Evolutionary conservation across 345 rosid species (phyloP).

Genomic region (Crucihimalaya himalaica): DNA sequence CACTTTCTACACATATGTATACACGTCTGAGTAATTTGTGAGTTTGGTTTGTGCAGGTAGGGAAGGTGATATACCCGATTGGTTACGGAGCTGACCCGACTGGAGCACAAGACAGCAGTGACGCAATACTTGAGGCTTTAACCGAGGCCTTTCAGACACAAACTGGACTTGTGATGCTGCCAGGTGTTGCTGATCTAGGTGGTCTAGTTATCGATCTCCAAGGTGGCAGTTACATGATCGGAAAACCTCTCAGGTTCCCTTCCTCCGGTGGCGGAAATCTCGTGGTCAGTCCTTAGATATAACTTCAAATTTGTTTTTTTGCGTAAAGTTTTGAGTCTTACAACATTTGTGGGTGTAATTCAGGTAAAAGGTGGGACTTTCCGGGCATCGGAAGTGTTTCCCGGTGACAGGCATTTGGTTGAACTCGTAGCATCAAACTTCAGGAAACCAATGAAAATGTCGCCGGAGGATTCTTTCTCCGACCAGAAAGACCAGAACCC

Average conservation of each 20-base stretch:
- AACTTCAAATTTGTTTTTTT: too few relatives aligned
- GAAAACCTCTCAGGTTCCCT: slow-evolving; percentile 64
- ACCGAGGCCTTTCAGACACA: slow-evolving; percentile 55
- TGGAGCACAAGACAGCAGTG: slow-evolving; percentile 60
- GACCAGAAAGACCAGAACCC: slow-evolving; percentile 28
- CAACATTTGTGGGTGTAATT: neutral
- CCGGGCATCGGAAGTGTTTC: slow-evolving; percentile 64
- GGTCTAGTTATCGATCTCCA: slow-evolving; percentile 64
- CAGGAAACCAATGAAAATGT: neutral
- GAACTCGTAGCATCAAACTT: slow-evolving; percentile 57
- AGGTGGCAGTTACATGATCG: slow-evolving; percentile 67
- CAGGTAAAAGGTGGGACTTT: slow-evolving; percentile 72
- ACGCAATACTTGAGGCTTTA: slow-evolving; percentile 58
- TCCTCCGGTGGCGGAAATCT: slow-evolving; percentile 61
- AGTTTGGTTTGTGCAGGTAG: slow-evolving; percentile 38
- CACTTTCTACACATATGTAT: neutral
- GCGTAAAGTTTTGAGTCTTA: neutral
- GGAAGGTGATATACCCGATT: slow-evolving; percentile 56
- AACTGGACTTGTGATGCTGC: slow-evolving; percentile 46
- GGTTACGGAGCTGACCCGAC: slow-evolving; percentile 79
- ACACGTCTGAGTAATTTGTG: neutral
- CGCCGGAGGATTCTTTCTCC: slow-evolving; percentile 19
- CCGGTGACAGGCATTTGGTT: slow-evolving; percentile 55
- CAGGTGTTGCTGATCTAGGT: slow-evolving; percentile 69
- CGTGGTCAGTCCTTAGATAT: slow-evolving; percentile 44